phyloP scores from a whole-genome alignment of 108 stramenopile genomes.

The Licmophora abbreviata region DNA sequence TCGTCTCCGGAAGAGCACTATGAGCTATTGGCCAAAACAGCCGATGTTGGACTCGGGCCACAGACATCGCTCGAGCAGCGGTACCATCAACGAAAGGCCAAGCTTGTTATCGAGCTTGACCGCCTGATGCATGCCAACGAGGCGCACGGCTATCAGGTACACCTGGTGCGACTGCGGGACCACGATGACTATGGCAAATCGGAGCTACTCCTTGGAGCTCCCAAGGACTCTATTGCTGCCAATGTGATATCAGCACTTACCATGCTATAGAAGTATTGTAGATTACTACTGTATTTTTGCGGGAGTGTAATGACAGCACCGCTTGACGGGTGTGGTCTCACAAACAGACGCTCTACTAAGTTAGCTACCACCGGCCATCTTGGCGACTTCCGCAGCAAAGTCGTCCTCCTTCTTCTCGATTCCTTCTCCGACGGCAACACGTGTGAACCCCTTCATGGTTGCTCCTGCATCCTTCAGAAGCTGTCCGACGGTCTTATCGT shows the following conservation, averaged over 20 bases:
- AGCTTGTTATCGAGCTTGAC: constrained; percentile 37
- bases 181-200: constrained; percentile 43
- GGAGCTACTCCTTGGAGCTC: constrained; percentile 29
- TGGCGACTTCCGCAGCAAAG: constrained; percentile 76
- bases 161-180: constrained; percentile 26
- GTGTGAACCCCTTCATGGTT: constrained; percentile 67
- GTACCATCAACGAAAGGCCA: constrained; percentile 29
- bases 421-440: constrained; percentile 71
- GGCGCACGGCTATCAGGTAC: constrained; percentile 19
- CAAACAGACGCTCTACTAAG: no score
- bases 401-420: constrained; percentile 78
- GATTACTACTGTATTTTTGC: no score
- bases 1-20: constrained; percentile 7
- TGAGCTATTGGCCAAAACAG: constrained; percentile 22
- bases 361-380: constrained; percentile 36
- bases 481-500: constrained; percentile 63
- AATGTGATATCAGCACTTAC: no score
- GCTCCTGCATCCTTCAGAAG: constrained; percentile 61
- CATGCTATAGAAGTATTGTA: no score
- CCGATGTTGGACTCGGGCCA: constrained; percentile 45
- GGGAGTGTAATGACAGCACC: no score
- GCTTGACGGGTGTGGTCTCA: no score
- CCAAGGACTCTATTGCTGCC: no score
- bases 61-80: constrained; percentile 32
- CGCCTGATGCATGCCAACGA: constrained; percentile 21